phyloP scores from a whole-genome alignment of 202 grass and related monocot genomes.

The Schoenoplectus triqueter region DNA sequence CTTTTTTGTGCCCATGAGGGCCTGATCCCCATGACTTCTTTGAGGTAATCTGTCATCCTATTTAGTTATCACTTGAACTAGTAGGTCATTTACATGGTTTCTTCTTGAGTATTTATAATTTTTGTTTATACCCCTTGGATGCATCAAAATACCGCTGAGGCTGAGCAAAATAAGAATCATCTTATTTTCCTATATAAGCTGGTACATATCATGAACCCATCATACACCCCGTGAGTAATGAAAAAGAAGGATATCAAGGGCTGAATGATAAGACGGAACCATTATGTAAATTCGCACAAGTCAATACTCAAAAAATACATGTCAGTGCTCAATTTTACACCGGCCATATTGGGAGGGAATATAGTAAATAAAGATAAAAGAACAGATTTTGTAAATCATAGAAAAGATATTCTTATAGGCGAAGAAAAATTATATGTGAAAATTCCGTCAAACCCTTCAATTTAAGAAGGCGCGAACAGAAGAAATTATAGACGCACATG shows the following conservation, averaged over 20 bases:
- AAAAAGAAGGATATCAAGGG: background rate
- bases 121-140: no score
- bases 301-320: background rate
- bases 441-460: background rate
- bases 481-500: background rate
- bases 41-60: no score
- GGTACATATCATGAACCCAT: no score
- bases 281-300: background rate
- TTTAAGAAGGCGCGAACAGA: background rate
- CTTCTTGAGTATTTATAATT: no score
- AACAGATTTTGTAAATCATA: background rate
- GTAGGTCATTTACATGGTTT: no score
- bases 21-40: no score
- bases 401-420: background rate
- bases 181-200: no score
- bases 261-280: background rate
- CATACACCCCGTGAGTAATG: background rate
- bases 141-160: no score
- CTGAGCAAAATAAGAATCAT: no score
- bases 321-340: background rate
- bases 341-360: background rate
- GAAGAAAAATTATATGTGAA: background rate
- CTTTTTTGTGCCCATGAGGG: no score
- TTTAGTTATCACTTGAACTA: no score
- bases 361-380: background rate